Evolutionary conservation across 2,329 filamentous ascomycete genomes (phyloP).

Genomic region (Arthroderma uncinatum): DNA sequence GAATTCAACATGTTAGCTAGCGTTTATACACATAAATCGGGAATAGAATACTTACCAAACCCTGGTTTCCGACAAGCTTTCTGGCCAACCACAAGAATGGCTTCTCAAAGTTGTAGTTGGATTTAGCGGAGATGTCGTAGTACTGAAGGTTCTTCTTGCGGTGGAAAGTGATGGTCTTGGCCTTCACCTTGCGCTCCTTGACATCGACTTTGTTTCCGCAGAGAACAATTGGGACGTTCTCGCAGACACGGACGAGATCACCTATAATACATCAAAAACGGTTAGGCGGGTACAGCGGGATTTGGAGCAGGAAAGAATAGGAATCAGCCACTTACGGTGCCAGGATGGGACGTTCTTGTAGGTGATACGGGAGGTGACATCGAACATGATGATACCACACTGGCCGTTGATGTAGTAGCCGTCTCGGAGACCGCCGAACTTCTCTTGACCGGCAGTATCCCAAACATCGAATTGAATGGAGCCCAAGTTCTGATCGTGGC

Average conservation of each 20-base stretch:
- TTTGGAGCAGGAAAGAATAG: no score
- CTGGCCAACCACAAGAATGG: constrained; percentile 99
- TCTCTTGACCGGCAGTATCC: constrained; percentile 96
- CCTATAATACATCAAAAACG: constrained; percentile 41
- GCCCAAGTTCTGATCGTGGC: constrained; percentile 61
- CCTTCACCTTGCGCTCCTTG: constrained; percentile 99
- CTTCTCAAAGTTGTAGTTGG: constrained; percentile 88
- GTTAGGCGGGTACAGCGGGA: not conserved
- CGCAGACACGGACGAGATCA: constrained; percentile 93
- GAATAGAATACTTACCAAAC: constrained; percentile 50
- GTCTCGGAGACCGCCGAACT: constrained; percentile 95
- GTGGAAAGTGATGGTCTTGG: constrained; percentile 99
- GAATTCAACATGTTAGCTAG: constrained; percentile 18
- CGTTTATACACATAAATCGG: constrained; percentile 15
- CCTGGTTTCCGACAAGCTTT: constrained; percentile 92
- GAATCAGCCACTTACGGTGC: constrained; percentile 60
- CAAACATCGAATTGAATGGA: constrained; percentile 98
- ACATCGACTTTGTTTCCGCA: constrained; percentile 98
- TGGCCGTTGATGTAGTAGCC: constrained; percentile 99
- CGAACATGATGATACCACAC: constrained; percentile 97
- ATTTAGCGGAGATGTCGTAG: constrained; percentile 98
- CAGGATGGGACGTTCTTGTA: constrained; percentile 99
- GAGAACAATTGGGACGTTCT: constrained; percentile 97
- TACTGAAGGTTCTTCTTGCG: constrained; percentile 99
- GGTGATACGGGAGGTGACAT: constrained; percentile 95